Evolutionary conservation across 2,329 filamentous ascomycete genomes (phyloP).

Genomic region (Hymenoscyphus infarciens): DNA sequence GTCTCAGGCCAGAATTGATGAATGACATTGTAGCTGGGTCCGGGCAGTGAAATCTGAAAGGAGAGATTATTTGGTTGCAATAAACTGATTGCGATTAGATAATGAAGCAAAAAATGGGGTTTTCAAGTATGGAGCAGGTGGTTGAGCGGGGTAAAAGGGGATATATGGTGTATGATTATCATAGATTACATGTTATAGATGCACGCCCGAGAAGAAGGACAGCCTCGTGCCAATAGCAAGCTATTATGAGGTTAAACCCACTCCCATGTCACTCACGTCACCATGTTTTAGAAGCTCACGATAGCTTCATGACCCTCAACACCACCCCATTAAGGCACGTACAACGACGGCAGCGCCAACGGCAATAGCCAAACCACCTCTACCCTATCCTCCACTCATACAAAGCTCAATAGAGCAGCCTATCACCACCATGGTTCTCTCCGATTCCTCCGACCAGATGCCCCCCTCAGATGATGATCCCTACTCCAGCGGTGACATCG

Average conservation of each 20-base stretch:
- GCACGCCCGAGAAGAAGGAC: neutral
- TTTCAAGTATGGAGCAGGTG: too few species aligned
- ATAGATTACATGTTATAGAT: neutral
- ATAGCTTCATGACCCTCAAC: neutral
- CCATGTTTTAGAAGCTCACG: neutral
- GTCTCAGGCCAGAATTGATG: slow-evolving; percentile 9
- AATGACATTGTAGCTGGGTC: neutral
- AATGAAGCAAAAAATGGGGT: too few species aligned
- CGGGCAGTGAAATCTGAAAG: neutral
- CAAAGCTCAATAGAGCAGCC: neutral
- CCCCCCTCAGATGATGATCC: slow-evolving; percentile 31
- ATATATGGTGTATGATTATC: too few species aligned
- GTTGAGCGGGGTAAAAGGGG: too few species aligned
- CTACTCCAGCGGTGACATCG: slow-evolving; percentile 19
- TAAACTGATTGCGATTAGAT: neutral
- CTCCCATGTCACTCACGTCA: neutral
- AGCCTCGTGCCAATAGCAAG: too few species aligned
- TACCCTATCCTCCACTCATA: neutral
- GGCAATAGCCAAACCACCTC: neutral
- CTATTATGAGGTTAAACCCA: neutral
- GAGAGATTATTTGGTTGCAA: neutral
- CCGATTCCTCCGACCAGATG: slow-evolving; percentile 23
- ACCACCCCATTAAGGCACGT: neutral
- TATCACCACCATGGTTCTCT: slow-evolving; percentile 11
- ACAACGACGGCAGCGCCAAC: neutral